A percentile compares a stretch with the other conserved stretches of the same genome.
Conservation (phyloP, 352 stramenopile species). For the Phytophthora lateralis region DNA sequence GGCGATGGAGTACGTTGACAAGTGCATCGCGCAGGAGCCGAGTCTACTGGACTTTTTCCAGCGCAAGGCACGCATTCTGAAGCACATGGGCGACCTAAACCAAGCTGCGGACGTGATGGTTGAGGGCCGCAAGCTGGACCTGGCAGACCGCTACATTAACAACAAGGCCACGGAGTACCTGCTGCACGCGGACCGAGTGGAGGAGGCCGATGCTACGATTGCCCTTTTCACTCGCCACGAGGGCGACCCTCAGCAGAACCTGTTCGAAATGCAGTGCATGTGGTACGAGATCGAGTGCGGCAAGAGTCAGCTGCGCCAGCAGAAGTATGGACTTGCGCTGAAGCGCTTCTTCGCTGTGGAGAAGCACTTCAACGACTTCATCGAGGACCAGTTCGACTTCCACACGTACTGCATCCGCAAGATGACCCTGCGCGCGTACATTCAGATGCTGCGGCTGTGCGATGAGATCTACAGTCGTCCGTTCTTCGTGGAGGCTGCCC, state of each 20-base stretch:
- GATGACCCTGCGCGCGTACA: conserved; percentile 96
- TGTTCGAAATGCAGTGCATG: conserved; percentile 99
- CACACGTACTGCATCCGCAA: conserved; percentile 99
- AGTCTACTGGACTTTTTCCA: conserved; percentile 94
- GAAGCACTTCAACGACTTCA: conserved; percentile 98
- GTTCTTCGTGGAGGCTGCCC: conserved; percentile 89
- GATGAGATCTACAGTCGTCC: conserved; percentile 91
- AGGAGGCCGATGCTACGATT: conserved; percentile 94
- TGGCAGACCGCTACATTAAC: conserved; percentile 98
- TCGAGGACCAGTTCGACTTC: conserved; percentile 99
- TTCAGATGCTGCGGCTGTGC: conserved; percentile 94
- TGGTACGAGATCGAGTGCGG: conserved; percentile 97
- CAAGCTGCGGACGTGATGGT: conserved; percentile 93
- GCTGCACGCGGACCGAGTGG: conserved; percentile 92
- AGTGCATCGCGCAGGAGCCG: conserved; percentile 93
- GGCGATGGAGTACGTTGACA: conserved; percentile 91
- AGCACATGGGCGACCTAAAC: conserved; percentile 92
- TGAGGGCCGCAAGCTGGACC: conserved; percentile 92
- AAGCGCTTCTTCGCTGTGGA: conserved; percentile 96
- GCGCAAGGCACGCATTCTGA: conserved; percentile 93
- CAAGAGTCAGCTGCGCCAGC: conserved; percentile 59
- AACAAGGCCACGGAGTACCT: conserved; percentile 98
- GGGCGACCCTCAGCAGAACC: conserved; percentile 95
- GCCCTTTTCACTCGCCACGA: conserved; percentile 97
- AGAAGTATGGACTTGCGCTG: conserved; percentile 85